phyloP scores from a whole-genome alignment of 2,329 filamentous ascomycete species.

The Paecilomyces formosus region DNA sequence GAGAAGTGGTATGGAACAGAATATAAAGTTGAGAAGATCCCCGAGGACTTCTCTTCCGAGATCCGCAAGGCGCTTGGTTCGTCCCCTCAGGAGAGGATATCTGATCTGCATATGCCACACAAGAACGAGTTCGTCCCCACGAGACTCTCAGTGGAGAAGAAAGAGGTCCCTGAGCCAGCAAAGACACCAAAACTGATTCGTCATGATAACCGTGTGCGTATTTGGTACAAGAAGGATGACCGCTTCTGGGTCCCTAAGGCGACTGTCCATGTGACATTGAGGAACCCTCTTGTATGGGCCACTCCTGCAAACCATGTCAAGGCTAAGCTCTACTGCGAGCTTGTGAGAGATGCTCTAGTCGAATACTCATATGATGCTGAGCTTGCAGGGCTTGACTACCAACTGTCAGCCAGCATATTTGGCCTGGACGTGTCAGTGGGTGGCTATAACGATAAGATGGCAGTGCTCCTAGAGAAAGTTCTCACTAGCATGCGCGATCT shows the following conservation, averaged over 20 bases:
- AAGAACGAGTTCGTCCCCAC: slow-evolving; percentile 95
- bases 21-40: slow-evolving; percentile 75
- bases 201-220: slow-evolving; percentile 70
- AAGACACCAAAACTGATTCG: slow-evolving; percentile 73
- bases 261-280: slow-evolving; percentile 72
- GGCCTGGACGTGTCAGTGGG: slow-evolving; percentile 73
- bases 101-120: slow-evolving; percentile 76
- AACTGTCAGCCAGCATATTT: slow-evolving; percentile 61
- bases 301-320: slow-evolving; percentile 74
- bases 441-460: slow-evolving; percentile 95
- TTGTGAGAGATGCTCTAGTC: slow-evolving; percentile 80
- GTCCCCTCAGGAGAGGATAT: slow-evolving; percentile 51
- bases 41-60: slow-evolving; percentile 64
- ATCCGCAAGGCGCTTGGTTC: slow-evolving; percentile 58
- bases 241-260: slow-evolving; percentile 97
- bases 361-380: slow-evolving; percentile 97
- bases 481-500: slow-evolving; percentile 76
- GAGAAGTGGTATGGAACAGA: slow-evolving; percentile 99
- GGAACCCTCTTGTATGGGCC: slow-evolving; percentile 70
- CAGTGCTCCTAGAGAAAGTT: slow-evolving; percentile 84
- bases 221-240: slow-evolving; percentile 98
- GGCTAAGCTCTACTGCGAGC: slow-evolving; percentile 69
- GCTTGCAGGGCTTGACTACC: slow-evolving; percentile 79
- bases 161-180: slow-evolving; percentile 69
- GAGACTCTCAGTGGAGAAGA: slow-evolving; percentile 89